phyloP scores from a whole-genome alignment of 2,329 filamentous ascomycete genomes.

The Whalleya microplaca region DNA sequence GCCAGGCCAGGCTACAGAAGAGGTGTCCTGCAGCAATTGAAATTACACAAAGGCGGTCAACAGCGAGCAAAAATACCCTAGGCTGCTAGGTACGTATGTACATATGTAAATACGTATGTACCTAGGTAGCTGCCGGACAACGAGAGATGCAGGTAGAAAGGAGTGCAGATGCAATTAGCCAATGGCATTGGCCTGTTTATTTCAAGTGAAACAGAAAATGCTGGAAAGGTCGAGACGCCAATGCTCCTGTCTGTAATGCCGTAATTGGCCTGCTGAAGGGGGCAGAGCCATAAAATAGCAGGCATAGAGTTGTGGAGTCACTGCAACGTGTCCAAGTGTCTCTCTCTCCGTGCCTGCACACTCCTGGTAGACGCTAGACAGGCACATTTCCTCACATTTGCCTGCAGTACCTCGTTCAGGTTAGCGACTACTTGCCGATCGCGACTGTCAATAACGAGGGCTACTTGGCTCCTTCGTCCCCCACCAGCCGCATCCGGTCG shows the following conservation, averaged over 20 bases:
- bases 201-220: slow-evolving; percentile 44
- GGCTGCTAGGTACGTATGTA: slow-evolving; percentile 1
- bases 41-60: slow-evolving; percentile 34
- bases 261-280: background rate
- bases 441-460: slow-evolving; percentile 13
- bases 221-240: slow-evolving; percentile 35
- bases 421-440: slow-evolving; percentile 30
- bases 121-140: background rate
- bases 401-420: slow-evolving; percentile 24
- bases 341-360: slow-evolving; percentile 26
- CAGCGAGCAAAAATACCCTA: slow-evolving; percentile 15
- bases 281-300: background rate
- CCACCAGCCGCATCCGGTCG: slow-evolving; percentile 8
- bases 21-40: slow-evolving; percentile 27
- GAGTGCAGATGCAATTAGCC: slow-evolving; percentile 42
- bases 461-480: slow-evolving; percentile 30
- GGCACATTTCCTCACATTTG: no score
- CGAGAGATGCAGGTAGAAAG: slow-evolving; percentile 42
- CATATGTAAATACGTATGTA: background rate
- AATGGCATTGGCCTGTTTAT: slow-evolving; percentile 30
- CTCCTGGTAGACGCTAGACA: slow-evolving; percentile 20
- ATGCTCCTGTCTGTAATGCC: slow-evolving; percentile 10
- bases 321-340: slow-evolving; percentile 35
- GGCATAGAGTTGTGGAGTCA: slow-evolving; percentile 13
- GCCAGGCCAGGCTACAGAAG: slow-evolving; percentile 11